Conservation (phyloP, 1,284 basidiomycete genomes). For the Austroboletus niveus region DNA sequence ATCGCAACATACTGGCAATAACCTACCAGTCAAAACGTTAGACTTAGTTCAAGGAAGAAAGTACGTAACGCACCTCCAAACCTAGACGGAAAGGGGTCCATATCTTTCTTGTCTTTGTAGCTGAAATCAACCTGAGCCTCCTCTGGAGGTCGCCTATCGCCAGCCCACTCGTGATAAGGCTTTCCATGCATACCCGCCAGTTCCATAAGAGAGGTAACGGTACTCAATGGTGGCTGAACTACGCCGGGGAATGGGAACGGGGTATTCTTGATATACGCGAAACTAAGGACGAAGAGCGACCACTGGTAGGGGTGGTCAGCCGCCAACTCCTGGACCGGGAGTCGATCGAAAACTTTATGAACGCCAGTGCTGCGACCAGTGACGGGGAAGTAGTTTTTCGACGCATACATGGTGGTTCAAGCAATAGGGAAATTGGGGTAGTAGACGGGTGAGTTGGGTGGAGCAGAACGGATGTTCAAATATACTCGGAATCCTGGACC, state of each 20-base stretch:
- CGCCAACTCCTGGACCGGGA: slow-evolving; percentile 20
- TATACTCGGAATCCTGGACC: no score
- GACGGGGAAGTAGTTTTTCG: slow-evolving; percentile 15
- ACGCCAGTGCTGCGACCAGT: slow-evolving; percentile 11
- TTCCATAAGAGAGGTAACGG: slow-evolving; percentile 17
- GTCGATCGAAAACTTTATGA: slow-evolving; percentile 15
- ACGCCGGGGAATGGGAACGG: slow-evolving; percentile 17
- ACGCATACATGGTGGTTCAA: no score
- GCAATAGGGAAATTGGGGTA: no score
- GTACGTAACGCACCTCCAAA: slow-evolving; percentile 19
- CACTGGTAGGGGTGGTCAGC: slow-evolving; percentile 50
- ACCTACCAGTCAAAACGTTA: slow-evolving; percentile 10
- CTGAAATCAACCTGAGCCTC: slow-evolving; percentile 18
- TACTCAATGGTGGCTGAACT: slow-evolving; percentile 10
- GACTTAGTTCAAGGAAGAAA: neutral
- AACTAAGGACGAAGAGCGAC: slow-evolving; percentile 73
- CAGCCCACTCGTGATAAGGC: slow-evolving; percentile 23
- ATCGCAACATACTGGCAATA: slow-evolving; percentile 24
- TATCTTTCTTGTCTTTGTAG: slow-evolving; percentile 22
- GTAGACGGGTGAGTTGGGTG: no score
- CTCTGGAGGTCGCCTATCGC: slow-evolving; percentile 14
- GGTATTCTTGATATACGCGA: slow-evolving; percentile 76
- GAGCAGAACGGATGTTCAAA: no score
- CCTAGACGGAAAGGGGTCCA: slow-evolving; percentile 18
- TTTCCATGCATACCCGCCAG: slow-evolving; percentile 23